Evolutionary conservation across 257 asterid genomes (phyloP).

Genomic region (Solanum stenotomum): DNA sequence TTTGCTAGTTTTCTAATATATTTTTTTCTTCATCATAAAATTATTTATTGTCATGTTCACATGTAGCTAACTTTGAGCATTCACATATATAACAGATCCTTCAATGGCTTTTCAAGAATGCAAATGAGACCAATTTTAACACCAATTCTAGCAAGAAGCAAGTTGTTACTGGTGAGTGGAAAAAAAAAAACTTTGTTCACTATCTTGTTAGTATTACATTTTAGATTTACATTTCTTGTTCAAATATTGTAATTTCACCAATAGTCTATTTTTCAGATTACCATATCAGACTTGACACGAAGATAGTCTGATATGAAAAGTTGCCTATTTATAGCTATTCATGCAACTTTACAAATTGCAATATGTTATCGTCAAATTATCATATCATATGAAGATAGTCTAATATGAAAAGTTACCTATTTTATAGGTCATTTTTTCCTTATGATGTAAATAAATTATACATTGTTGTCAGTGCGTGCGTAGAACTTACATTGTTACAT

Average conservation of each 20-base stretch:
- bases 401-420: background rate
- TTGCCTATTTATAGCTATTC: background rate
- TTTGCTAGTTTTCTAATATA: conserved; percentile 24
- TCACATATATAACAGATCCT: conserved; percentile 31
- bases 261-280: background rate
- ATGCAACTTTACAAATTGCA: background rate
- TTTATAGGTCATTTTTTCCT: background rate
- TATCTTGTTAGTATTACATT: background rate
- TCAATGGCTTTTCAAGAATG: conserved; percentile 36
- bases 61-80: conserved; percentile 10
- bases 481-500: background rate
- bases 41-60: conserved; percentile 18
- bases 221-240: background rate
- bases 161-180: conserved; percentile 13
- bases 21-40: conserved; percentile 1
- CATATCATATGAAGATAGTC: background rate
- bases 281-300: background rate
- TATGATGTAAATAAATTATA: background rate
- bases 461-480: no score
- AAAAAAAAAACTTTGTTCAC: background rate
- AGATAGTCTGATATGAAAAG: background rate
- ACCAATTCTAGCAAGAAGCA: conserved; percentile 3
- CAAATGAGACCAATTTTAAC: conserved; percentile 18
- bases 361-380: background rate
- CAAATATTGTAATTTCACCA: background rate